A percentile compares a stretch with the other conserved stretches of the same genome.
Conservation (phyloP, 768 basidiomycete genomes). For the Lactarius deliciosus region DNA sequence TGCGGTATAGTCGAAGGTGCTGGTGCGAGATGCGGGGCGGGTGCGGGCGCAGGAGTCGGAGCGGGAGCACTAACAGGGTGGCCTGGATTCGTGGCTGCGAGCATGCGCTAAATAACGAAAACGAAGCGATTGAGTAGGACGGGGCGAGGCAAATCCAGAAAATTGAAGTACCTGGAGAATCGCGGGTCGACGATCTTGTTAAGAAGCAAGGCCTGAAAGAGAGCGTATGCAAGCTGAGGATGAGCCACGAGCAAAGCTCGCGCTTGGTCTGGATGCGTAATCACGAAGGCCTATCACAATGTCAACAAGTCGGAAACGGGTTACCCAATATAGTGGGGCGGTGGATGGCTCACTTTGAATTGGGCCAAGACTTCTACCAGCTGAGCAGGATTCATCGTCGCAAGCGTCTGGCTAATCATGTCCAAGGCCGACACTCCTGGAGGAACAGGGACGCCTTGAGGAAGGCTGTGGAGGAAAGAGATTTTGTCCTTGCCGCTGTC, state of each 20-base stretch:
- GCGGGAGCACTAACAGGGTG: slow-evolving; percentile 14
- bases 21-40: slow-evolving; percentile 32
- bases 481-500: slow-evolving; percentile 39
- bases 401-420: slow-evolving; percentile 82
- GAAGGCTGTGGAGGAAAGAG: slow-evolving; percentile 64
- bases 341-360: slow-evolving; percentile 75
- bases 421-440: slow-evolving; percentile 74
- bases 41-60: slow-evolving; percentile 27
- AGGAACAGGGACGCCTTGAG: slow-evolving; percentile 72
- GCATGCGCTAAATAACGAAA: slow-evolving; percentile 43
- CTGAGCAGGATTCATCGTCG: slow-evolving; percentile 77
- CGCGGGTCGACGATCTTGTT: slow-evolving; percentile 89
- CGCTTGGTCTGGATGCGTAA: slow-evolving; percentile 89
- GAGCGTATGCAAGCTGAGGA: slow-evolving; percentile 93
- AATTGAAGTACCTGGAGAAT: slow-evolving; percentile 64
- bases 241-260: slow-evolving; percentile 72
- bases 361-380: slow-evolving; percentile 94
- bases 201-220: slow-evolving; percentile 90
- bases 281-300: slow-evolving; percentile 75
- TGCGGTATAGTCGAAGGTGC: slow-evolving; percentile 32
- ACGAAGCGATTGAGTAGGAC: background rate
- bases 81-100: slow-evolving; percentile 41
- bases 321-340: background rate
- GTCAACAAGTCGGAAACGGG: background rate
- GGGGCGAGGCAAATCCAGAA: background rate